Evolutionary conservation across 352 stramenopile species (phyloP), one percentile per base, ranked within the genome.

Genomic region (Globisporangium iwayamae): DNA sequence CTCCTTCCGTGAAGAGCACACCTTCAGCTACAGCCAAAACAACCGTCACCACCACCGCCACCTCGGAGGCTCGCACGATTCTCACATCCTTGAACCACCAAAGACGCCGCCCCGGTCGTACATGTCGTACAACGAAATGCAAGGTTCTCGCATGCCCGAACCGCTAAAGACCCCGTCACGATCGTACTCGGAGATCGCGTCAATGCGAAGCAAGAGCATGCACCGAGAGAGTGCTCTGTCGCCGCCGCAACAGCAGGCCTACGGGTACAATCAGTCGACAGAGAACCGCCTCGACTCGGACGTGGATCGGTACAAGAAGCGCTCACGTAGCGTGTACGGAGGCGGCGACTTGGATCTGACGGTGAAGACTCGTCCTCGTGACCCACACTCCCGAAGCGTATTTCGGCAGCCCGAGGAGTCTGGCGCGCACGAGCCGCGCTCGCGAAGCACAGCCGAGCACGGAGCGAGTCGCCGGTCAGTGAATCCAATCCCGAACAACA

Each of bases 241-340:
- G 20, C 56, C 46, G 14, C 41, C 41, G 32, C 56, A 45, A 13
- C 57, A 55, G 25, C 57, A 56, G 2, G 22, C 59, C 2, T 50
- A 58, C 34, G 8, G 20, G 14, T 46, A 65, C 50, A 11, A 4
- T 2, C 47, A 58, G 18, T 22, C 32, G 39, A 18, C 34, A 16
- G 38, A 46, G 45, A 43, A 47, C 36, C 60, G 11, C 13, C 38
- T 53, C 38, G 60, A 65, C 2, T 20, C 60, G 0, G 60, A 66
- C 60, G 51, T 59, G 14, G 60, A 66, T 48, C 60, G 66, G 7
- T 72, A 63, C 11, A 59, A 72, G 30, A 71, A 74, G 46, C 74
- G 71, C 4, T 74, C 72, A 3, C 70, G 62, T 13, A 81, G 71
- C 30, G 69, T 74, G 43, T 81, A 66, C 34, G 50, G 71, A 36